Conservation (phyloP, 352 stramenopile genomes). For the Globisporangium parvum region DNA sequence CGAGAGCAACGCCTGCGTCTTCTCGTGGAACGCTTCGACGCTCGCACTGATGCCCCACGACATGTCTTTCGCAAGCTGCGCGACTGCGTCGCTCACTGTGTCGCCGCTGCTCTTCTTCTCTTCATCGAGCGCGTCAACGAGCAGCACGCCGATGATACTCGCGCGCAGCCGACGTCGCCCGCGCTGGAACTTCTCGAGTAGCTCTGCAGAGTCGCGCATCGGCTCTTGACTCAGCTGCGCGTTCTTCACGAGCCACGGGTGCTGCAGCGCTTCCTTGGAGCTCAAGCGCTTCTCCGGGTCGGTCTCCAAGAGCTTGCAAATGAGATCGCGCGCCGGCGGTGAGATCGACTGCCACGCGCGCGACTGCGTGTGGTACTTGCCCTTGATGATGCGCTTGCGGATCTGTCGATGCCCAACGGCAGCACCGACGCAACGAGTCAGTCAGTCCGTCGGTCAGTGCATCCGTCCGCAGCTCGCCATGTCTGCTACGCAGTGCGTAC, state of each 20-base stretch:
- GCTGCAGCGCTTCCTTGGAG: slow-evolving; percentile 52
- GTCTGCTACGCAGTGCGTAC: slow-evolving; percentile 21
- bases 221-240: slow-evolving; percentile 46
- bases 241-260: slow-evolving; percentile 65
- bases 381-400: slow-evolving; percentile 68
- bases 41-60: slow-evolving; percentile 72
- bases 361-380: slow-evolving; percentile 67
- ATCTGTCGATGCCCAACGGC: slow-evolving; percentile 34
- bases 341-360: slow-evolving; percentile 73
- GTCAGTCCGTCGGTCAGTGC: neutral
- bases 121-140: slow-evolving; percentile 51
- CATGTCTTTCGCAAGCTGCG: slow-evolving; percentile 37
- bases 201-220: slow-evolving; percentile 60
- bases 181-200: slow-evolving; percentile 76
- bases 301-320: slow-evolving; percentile 60
- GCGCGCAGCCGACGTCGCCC: slow-evolving; percentile 67
- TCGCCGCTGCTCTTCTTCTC: slow-evolving; percentile 12
- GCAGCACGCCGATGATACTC: slow-evolving; percentile 72
- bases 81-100: slow-evolving; percentile 17
- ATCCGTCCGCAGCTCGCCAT: too few relatives aligned
- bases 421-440: neutral
- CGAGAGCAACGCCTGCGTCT: slow-evolving; percentile 58
- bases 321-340: slow-evolving; percentile 53
- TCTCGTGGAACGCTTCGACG: slow-evolving; percentile 55
- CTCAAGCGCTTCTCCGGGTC: slow-evolving; percentile 63